Evolutionary conservation across 768 basidiomycete species (phyloP).

Genomic region (Rhodotorula sphaerocarpa): DNA sequence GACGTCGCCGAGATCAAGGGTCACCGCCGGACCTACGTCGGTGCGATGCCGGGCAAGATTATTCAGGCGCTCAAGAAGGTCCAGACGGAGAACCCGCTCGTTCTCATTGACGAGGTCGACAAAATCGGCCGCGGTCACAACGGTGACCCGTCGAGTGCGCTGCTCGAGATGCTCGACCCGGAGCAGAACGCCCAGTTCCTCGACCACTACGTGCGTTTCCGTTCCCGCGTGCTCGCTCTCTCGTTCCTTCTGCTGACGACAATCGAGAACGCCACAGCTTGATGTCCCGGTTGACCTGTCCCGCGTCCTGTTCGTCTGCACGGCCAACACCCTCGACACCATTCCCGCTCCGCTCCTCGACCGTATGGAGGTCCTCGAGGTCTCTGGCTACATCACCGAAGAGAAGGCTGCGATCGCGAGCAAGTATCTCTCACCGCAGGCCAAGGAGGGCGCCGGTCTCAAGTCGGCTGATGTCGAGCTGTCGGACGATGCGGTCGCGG

Average conservation of each 20-base stretch:
- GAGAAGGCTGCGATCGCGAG: slow-evolving; percentile 94
- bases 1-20: slow-evolving; percentile 99
- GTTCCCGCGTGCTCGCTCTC: slow-evolving; percentile 41
- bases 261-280: no score
- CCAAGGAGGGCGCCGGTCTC: slow-evolving; percentile 80
- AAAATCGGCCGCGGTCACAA: slow-evolving; percentile 67
- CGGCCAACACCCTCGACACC: slow-evolving; percentile 82
- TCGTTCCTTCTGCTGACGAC: slow-evolving; percentile 78
- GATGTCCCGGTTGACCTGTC: slow-evolving; percentile 92
- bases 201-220: slow-evolving; percentile 91
- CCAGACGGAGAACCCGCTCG: slow-evolving; percentile 68
- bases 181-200: slow-evolving; percentile 52
- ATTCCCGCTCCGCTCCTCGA: slow-evolving; percentile 83
- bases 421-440: slow-evolving; percentile 87
- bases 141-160: slow-evolving; percentile 83
- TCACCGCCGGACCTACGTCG: slow-evolving; percentile 84
- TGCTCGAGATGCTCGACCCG: slow-evolving; percentile 87
- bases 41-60: slow-evolving; percentile 47
- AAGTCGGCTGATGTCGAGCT: slow-evolving; percentile 73
- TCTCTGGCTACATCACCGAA: slow-evolving; percentile 59
- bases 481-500: slow-evolving; percentile 67
- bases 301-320: slow-evolving; percentile 93
- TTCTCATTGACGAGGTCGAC: slow-evolving; percentile 62
- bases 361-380: slow-evolving; percentile 78
- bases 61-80: slow-evolving; percentile 85